Percentiles rank a stretch among this genome's conserved stretches.
phyloP scores from a whole-genome alignment of 2,329 filamentous ascomycete species.

The Dothiorella sarmentorum region DNA sequence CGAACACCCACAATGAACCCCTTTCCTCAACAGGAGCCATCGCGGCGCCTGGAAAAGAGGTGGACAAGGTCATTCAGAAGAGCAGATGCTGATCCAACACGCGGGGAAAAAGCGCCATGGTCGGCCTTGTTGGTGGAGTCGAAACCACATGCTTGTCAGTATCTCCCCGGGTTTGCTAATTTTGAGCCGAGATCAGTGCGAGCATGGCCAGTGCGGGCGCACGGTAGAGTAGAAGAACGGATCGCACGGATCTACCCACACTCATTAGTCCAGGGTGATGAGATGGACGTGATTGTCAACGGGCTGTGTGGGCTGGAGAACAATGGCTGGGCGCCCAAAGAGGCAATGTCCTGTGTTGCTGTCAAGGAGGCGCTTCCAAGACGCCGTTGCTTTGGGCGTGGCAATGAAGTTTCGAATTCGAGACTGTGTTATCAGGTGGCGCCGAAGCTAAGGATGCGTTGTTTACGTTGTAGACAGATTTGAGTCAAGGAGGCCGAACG shows the following conservation, averaged over 20 bases:
- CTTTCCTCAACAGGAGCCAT: slow-evolving; percentile 70
- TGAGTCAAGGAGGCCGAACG: background rate
- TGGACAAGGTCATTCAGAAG: slow-evolving; percentile 69
- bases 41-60: slow-evolving; percentile 72
- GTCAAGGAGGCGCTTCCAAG: slow-evolving; percentile 36
- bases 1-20: slow-evolving; percentile 73
- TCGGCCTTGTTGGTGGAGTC: slow-evolving; percentile 17
- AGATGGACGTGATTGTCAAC: slow-evolving; percentile 71
- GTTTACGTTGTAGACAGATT: background rate
- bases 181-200: background rate
- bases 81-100: slow-evolving; percentile 70
- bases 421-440: background rate
- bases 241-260: slow-evolving; percentile 2
- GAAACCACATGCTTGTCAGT: slow-evolving; percentile 19
- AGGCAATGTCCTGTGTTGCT: slow-evolving; percentile 56
- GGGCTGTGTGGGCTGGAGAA: slow-evolving; percentile 62
- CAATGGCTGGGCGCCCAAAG: slow-evolving; percentile 57
- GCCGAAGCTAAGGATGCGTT: background rate
- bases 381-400: slow-evolving; percentile 24
- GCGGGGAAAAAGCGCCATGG: slow-evolving; percentile 54
- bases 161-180: background rate
- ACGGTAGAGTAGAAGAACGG: background rate
- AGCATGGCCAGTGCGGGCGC: background rate
- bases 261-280: slow-evolving; percentile 36
- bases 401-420: background rate